A percentile compares a stretch with the other conserved stretches of the same genome.
Evolutionary conservation across 1,284 basidiomycete species (phyloP).

Genomic region (Wallemia mellicola): DNA sequence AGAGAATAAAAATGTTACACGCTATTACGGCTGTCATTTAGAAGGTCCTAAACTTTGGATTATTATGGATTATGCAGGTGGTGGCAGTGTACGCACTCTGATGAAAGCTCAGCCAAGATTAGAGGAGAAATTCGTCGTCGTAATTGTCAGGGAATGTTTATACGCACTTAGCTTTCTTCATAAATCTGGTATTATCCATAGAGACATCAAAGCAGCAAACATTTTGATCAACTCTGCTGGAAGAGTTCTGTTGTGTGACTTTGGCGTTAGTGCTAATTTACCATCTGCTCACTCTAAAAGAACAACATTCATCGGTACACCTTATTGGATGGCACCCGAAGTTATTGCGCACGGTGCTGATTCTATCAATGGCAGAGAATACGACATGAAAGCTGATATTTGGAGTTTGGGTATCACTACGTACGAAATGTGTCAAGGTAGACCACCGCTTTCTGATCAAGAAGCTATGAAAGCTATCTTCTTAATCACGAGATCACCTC

Average conservation of each 20-base stretch:
- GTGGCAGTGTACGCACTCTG: slow-evolving; percentile 72
- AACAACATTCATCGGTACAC: slow-evolving; percentile 80
- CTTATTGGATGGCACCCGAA: slow-evolving; percentile 97
- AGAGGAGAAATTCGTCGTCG: slow-evolving; percentile 61
- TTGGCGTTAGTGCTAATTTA: slow-evolving; percentile 80
- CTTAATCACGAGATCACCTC: slow-evolving; percentile 60
- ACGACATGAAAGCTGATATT: slow-evolving; percentile 84
- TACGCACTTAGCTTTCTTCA: slow-evolving; percentile 63
- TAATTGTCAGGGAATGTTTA: slow-evolving; percentile 72
- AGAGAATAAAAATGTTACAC: slow-evolving; percentile 66
- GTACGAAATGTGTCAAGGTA: slow-evolving; percentile 84
- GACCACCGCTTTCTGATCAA: slow-evolving; percentile 61
- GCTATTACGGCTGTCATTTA: slow-evolving; percentile 84
- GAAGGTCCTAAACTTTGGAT: slow-evolving; percentile 94
- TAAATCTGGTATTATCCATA: slow-evolving; percentile 75
- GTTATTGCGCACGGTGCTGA: slow-evolving; percentile 50
- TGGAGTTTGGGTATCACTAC: slow-evolving; percentile 89
- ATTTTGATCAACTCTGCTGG: slow-evolving; percentile 59
- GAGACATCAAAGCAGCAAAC: slow-evolving; percentile 91
- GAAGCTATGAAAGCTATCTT: slow-evolving; percentile 69
- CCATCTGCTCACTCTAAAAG: slow-evolving; percentile 63
- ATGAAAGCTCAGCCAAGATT: slow-evolving; percentile 43
- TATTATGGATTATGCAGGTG: slow-evolving; percentile 90
- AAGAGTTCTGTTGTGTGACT: slow-evolving; percentile 80
- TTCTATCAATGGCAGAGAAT: slow-evolving; percentile 24